A percentile compares a stretch with the other conserved stretches of the same genome.
These are phyloP conservation scores for Phoenix dactylifera DNA, from an alignment of 176 grass and related monocot species.

Conservation along the genomic window DNA sequence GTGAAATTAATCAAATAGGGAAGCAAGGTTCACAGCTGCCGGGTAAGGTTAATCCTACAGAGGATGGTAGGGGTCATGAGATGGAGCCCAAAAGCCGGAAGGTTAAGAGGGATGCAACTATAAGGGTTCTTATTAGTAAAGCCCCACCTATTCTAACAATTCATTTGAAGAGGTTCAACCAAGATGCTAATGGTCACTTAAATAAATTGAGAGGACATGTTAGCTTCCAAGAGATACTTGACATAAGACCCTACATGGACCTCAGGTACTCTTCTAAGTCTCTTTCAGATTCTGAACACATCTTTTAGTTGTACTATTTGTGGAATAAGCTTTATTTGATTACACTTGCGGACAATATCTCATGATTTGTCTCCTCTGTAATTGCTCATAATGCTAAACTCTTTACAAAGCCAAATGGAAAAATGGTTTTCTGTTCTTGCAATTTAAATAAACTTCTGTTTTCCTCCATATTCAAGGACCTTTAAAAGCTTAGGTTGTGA, in stretches of 20 bases:
- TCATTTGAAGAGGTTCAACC: slow-evolving; percentile 90
- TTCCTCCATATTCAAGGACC: too few relatives aligned
- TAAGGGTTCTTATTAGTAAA: slow-evolving; percentile 75
- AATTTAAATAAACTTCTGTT: too few relatives aligned
- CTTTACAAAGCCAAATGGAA: too few relatives aligned
- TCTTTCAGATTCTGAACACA: too few relatives aligned
- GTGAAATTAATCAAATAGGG: slow-evolving; percentile 4
- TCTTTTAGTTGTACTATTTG: too few relatives aligned
- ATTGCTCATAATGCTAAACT: too few relatives aligned
- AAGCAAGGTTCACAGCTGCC: slow-evolving; percentile 32
- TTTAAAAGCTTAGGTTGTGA: too few relatives aligned
- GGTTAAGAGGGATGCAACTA: slow-evolving; percentile 73
- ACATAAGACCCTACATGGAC: slow-evolving; percentile 65
- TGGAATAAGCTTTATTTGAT: too few relatives aligned
- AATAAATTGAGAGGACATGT: slow-evolving; percentile 88
- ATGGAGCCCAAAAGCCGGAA: slow-evolving; percentile 32
- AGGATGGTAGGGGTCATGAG: slow-evolving; percentile 30
- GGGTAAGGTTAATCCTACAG: slow-evolving; percentile 21
- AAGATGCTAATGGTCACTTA: slow-evolving; percentile 61
- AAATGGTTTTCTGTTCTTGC: too few relatives aligned
- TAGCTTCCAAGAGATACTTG: slow-evolving; percentile 68
- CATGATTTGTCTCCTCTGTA: too few relatives aligned
- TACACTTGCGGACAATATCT: too few relatives aligned
- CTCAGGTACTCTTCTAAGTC: slow-evolving; percentile 40
- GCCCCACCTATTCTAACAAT: slow-evolving; percentile 66